Evolutionary conservation across 2,329 filamentous ascomycete genomes (phyloP), one percentile per base, ranked within the genome.

Genomic region (Fusarium chaquense): DNA sequence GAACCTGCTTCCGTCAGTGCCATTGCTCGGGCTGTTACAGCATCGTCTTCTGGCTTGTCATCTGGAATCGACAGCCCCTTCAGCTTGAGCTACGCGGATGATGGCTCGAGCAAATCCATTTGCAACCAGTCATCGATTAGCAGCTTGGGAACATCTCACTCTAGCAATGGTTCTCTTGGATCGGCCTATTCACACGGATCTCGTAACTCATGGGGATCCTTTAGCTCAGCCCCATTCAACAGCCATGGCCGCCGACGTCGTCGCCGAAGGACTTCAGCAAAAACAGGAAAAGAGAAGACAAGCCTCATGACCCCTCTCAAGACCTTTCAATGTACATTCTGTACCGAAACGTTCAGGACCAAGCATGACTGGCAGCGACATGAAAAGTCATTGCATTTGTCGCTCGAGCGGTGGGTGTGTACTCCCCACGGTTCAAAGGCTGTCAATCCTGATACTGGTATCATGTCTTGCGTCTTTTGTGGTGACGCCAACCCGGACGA

Each of bases 331-430:
- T 91, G 89, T 77, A 91, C 89, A 66, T 91, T 91, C 81, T 91
- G 89, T 76, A 90, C 89, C 9, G 88, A 90, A 69, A 89, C 87
- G 0, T 91, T 90, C 78, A 83, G 88, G 69, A 90, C 88, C 5
- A 91, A 91, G 76, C 87, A 91, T 72, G 89, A 91, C 77, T 91
- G 89, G 89, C 88, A 90, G 73, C 83, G 90, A 62, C 90, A 93
- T 76, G 90, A 93, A 74, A 90, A 90, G 70, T 89, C 88, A 52
- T 81, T 89, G 68, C 90, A 87, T 76, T 79, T 87, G 71, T 92
- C 87, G 9, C 86, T 91, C 1, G 89, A 88, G 80, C 84, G 84
- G 59, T 93, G 85, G 91, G 87, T 89, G 63, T 92, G 86, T 74
- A 84, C 85, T 6, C 88, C 87, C 45, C 83, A 87, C 45, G 88